Base-by-base conservation (phyloP, 305 asterid species). In the Rubia balearica region DNA sequence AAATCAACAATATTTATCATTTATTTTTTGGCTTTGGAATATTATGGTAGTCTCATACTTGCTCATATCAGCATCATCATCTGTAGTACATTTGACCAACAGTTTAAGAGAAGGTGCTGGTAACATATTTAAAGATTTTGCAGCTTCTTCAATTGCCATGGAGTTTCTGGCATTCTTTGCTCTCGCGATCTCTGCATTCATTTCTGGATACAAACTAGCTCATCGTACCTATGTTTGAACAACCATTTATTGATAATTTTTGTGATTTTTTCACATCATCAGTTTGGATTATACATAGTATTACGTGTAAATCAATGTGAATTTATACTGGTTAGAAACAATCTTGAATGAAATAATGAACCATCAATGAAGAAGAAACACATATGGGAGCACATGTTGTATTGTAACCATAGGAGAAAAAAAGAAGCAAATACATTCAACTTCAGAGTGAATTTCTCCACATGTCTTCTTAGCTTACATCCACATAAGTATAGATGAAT, bases 131-230 rank as follows among this genome's bases (percentile, higher is more conserved):
- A 92, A 97, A 19, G 98, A 92, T 78, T 78, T 92, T 7, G 86
- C 96, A 16, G 94, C 93, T 11, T 71, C 97, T 7, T 88, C 96
- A 42, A 88, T 88, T 43, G 81, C 91, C 77, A 83, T 90, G 96
- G 93, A 78, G 77, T 83, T 92, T 74, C 78, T 92, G 33, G 98
- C 96, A 10, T 92, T 92, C 86, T 68, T 92, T 71, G 67, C 87
- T 12, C 82, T 90, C 64, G 93, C 86, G 16, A 36, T 85, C 72
- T 92, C 96, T 7, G 85, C 98, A 60, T 48, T 86, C 57, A 73
- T 90, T 76, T 85, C 95, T 46, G 98, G 98, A 67, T 87, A 84
- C 82, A 89, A 88, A 71, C 92, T 92, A 81, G 85, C 89, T 43
- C 80, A 73, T 27, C 89, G 84, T 75, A 71, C 88, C 70, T 86